These are phyloP conservation scores for Pseudogymnoascus sp. DNA, from an alignment of 2,329 filamentous ascomycete species.

Conservation along the genomic window DNA sequence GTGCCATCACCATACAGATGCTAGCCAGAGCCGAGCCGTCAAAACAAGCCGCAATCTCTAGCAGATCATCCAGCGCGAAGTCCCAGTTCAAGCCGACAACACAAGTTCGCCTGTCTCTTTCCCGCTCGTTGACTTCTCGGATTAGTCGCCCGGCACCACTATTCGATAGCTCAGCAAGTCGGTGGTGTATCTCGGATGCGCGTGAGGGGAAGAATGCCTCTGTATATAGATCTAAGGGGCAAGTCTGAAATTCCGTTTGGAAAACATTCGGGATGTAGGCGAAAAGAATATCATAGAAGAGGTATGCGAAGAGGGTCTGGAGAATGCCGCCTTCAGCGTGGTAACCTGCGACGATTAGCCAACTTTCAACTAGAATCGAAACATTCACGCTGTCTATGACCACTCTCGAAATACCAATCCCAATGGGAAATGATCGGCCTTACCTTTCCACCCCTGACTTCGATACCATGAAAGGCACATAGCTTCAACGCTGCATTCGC, in stretches of 20 bases:
- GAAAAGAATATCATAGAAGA: slow-evolving; percentile 92
- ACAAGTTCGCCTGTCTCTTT: slow-evolving; percentile 66
- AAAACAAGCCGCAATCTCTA: slow-evolving; percentile 73
- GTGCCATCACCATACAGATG: slow-evolving; percentile 87
- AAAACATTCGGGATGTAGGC: slow-evolving; percentile 94
- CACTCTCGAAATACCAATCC: background rate
- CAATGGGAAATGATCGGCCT: background rate
- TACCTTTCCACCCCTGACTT: slow-evolving; percentile 72
- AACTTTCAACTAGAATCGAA: background rate
- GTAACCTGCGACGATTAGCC: slow-evolving; percentile 36
- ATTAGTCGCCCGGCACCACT: slow-evolving; percentile 64
- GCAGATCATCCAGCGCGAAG: slow-evolving; percentile 68
- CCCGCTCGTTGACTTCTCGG: slow-evolving; percentile 55
- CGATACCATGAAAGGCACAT: slow-evolving; percentile 91
- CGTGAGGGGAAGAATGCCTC: slow-evolving; percentile 84
- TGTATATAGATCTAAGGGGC: slow-evolving; percentile 83
- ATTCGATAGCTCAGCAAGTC: slow-evolving; percentile 80
- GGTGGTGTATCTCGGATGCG: slow-evolving; percentile 81
- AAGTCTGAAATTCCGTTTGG: slow-evolving; percentile 90
- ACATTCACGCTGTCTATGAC: background rate
- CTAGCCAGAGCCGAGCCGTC: slow-evolving; percentile 70
- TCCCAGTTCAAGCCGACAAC: slow-evolving; percentile 91
- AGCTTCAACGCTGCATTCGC: slow-evolving; percentile 79
- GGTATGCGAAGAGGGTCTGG: slow-evolving; percentile 80
- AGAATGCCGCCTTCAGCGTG: slow-evolving; percentile 88